Base-by-base conservation (phyloP, 129 eudicot species). In the Flaveria bidentis region DNA sequence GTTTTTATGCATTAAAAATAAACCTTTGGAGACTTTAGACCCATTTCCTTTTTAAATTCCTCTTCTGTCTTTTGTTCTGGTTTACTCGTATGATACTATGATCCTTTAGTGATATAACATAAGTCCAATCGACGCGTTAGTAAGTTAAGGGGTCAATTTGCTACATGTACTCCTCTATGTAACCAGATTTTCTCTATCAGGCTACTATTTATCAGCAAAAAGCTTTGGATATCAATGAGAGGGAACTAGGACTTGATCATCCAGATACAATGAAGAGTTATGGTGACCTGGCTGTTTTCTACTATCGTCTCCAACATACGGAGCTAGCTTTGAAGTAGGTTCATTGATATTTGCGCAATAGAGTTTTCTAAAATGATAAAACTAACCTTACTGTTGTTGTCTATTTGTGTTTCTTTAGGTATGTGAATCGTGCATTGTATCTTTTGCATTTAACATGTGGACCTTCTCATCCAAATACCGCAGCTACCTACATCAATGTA, bases 251-350 rank as follows among this genome's bases (percentile, higher is more conserved):
- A 61, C 97, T 93, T 28, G 98, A 93, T 84, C 98, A 93, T 82
- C 98, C 98, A 26, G 98, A 93, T 79, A 93, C 98, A 69, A 93
- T 93, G 98, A 93, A 93, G 86, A 93, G 98, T 85, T 93, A 93
- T 52, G 98, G 98, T 57, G 98, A 93, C 79, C 81, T 93, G 67
- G 98, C 98, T 46, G 98, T 93, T 77, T 93, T 93, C 81, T 93
- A 93, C 86, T 93, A 93, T 16, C 85, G 98, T 25, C 98, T 93
- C 74, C 98, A 93, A 84, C 98, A 93, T 72, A 93, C 98, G 11
- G 98, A 93, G 84, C 77, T 93, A 77, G 98, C 98, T 76, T 77
- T 93, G 20, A 93, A 93, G 98, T 93, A 91, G 30, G 87, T 73
- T n/a, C 41, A 3, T 56, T 33, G 6, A 5, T 55, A 76, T 23